Base-by-base conservation (phyloP, 1,284 basidiomycete species). In the Rhodotorula sp. region DNA sequence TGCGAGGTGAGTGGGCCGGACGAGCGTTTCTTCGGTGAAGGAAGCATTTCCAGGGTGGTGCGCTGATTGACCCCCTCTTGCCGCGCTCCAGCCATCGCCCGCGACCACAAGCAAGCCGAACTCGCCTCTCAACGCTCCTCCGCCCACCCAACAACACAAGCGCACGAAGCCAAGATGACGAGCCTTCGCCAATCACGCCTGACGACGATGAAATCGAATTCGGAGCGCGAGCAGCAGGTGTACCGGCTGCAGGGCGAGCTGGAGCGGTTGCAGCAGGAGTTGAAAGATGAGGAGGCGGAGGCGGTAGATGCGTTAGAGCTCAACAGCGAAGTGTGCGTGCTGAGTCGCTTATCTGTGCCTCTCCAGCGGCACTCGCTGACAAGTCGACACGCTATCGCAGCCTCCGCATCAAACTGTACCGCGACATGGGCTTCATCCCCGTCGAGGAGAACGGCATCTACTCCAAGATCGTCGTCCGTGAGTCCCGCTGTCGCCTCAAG, bases 381-480 rank as follows among this genome's bases (percentile, higher is more conserved):
- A 0, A 0, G 15, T 22, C 29, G 20, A 10, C 51, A 22, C 13
- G 7, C 0, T 0, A 10, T 17, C 24, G n/a, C 62, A 75, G 71
- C 0, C 64, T 75, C 0, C 62, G 68, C 19, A 52, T 73, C 39
- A 73, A 73, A 54, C 46, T 75, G 47, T 75, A 71, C 57, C 66
- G 71, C 27, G 67, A 71, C 34, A 48, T 73, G 49, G 74, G 74
- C 13, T 75, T 75, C 71, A 72, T 68, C 2, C 73, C 73, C 1
- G 34, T 70, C 44, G 66, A 72, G 32, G 63, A 72, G n/a, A 52
- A 64, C 47, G 73, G 73, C 34, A 46, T 59, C 30, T 66, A 62
- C 53, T 52, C 57, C 53, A 72, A 70, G 55, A 47, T 74, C 27
- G 60, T 74, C 64, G 73, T 74, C 34, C 72, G 72, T 67, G 22